Evolutionary conservation across 225 moss, liverwort and hornwort genomes (phyloP).

Genomic region (Pseudisothecium myosuroides): DNA sequence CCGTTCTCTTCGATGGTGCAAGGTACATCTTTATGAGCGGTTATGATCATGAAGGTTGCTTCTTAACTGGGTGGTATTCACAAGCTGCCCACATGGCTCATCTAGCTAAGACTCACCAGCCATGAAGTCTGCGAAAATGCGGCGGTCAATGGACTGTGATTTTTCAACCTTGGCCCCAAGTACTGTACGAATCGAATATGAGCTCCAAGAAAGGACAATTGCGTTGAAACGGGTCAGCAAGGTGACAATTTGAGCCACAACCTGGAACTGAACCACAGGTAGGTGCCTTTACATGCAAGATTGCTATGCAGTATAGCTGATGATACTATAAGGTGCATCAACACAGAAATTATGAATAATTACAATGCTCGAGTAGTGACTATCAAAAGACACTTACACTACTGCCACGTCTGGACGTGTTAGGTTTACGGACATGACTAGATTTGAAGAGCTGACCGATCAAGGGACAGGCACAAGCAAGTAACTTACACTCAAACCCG

Average conservation of each 20-base stretch:
- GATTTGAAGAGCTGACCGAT: conserved; percentile 5
- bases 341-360: not conserved
- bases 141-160: conserved; percentile 31
- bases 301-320: not conserved
- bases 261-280: not conserved
- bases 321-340: not conserved
- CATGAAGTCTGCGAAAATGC: conserved; percentile 5
- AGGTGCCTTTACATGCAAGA: conserved; percentile 1
- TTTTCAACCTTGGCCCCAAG: conserved; percentile 10
- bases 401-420: not conserved
- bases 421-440: conserved; percentile 12
- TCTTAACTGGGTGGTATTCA: conserved; percentile 9
- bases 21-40: conserved; percentile 17
- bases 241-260: not conserved
- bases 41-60: conserved; percentile 19
- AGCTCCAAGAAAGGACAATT: conserved; percentile 7
- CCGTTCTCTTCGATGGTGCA: not conserved
- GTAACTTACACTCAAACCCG: not conserved
- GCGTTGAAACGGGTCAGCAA: conserved; percentile 11
- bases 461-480: not conserved
- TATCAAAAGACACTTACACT: not conserved
- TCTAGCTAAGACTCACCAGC: conserved; percentile 16
- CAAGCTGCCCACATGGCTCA: conserved; percentile 29
- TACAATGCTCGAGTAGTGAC: not conserved
- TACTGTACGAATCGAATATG: conserved; percentile 6